Evolutionary conservation across 1,284 basidiomycete species (phyloP), one percentile per base, ranked within the genome.

Genomic region (Sphagnurus paluster): DNA sequence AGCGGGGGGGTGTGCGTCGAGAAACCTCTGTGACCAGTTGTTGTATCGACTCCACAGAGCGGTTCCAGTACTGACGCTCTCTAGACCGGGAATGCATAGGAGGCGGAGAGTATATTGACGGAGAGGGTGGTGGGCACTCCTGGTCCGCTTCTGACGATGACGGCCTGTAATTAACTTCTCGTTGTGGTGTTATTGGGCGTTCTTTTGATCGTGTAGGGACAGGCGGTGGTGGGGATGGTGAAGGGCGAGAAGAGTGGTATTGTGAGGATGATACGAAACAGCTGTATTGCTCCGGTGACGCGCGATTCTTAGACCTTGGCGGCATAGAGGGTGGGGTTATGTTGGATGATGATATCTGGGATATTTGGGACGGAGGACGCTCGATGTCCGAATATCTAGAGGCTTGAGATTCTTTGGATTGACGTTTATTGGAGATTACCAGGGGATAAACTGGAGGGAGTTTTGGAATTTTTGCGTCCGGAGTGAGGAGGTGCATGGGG

Each of bases 31-130:
- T 39, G 35, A 38, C 35, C 10, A 49, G 20, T 26, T 26, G 48
- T 39, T 39, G 39, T 21, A 49, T 28, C 13, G 48, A 49, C n/a
- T 34, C 38, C 4, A 40, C 21, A 21, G 48, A 46, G 3, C 23
- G 16, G 21, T 32, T 43, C 25, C 37, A 38, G 6, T 30, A 35
- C 23, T 39, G 30, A 25, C 25, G 37, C 21, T 39, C 28, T 4
- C 14, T 36, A 5, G 26, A 21, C 11, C 20, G 14, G 5, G 23
- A 7, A 4, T 2, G 21, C 13, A 14, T 19, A 5, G 30, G 20
- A n/a, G 28, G 24, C 14, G 40, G 44, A 35, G 43, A 49, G 42
- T 45, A 49, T 23, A 49, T 13, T 23, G 48, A 46, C 5, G 43
- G 48, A 5, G 48, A 45, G 5, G 43, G 39, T 17, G 9, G 19